These are phyloP conservation scores for Microstegium vimineum DNA, from an alignment of 176 grass and related monocot genomes.

Conservation along the genomic window DNA sequence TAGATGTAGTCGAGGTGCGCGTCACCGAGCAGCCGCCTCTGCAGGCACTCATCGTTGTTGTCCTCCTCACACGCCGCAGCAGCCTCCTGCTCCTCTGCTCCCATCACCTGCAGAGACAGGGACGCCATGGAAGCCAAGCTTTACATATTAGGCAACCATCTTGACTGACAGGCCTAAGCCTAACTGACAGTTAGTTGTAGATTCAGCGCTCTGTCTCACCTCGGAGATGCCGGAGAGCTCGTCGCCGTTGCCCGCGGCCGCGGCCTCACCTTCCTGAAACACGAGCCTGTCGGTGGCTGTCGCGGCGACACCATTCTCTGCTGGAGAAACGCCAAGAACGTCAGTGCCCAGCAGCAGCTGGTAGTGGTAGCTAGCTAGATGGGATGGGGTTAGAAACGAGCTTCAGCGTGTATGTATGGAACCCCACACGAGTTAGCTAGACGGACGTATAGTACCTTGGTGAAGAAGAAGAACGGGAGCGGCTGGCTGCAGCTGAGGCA, in stretches of 20 bases:
- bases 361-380: too few species aligned
- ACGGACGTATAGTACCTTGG: too few species aligned
- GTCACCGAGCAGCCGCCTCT: slow-evolving; percentile 53
- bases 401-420: too few species aligned
- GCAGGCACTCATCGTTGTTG: slow-evolving; percentile 22
- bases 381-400: too few species aligned
- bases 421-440: too few species aligned
- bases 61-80: background rate
- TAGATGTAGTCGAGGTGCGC: slow-evolving; percentile 80
- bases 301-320: too few species aligned
- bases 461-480: background rate
- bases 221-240: background rate
- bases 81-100: background rate
- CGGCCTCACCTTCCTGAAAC: background rate
- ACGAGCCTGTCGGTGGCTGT: background rate
- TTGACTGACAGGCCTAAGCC: too few species aligned
- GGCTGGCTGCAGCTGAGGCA: background rate
- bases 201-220: background rate
- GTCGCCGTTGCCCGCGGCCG: background rate
- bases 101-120: background rate
- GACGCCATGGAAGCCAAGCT: too few species aligned
- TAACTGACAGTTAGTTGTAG: too few species aligned
- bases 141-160: too few species aligned
- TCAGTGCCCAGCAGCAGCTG: too few species aligned
- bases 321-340: too few species aligned